Evolutionary conservation across 2,329 filamentous ascomycete species (phyloP), one percentile per base, ranked within the genome.

Genomic region (Botryosphaeria dothidea): DNA sequence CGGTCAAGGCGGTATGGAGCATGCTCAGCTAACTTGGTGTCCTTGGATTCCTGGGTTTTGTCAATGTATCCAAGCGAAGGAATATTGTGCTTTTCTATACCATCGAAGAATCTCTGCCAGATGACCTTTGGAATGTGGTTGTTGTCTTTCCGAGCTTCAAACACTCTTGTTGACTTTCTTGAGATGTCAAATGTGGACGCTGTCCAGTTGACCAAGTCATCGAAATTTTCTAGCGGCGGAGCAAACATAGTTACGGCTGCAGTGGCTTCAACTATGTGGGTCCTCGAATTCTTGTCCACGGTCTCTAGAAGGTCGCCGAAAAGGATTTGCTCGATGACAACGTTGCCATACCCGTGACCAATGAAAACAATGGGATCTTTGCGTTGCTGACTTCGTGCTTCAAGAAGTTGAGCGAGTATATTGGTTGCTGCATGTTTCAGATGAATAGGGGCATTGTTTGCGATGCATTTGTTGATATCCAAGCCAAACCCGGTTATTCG

Each of bases 271-370:
- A 60, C n/a, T 13, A 60, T 2, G 2, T n/a, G 25, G 7, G 23
- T 17, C 13, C 41, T 60, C 3, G 25, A 23, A 1, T 7, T 6
- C 7, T 60, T 27, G 34, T 46, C 56, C 1, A 11, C n/a, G 2
- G 56, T 60, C 0, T 34, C 17, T 9, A 23, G 6, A 34, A 56
- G n/a, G 25, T 48, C 51, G 19, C 45, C 38, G 25, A 64, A 45
- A 4, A 64, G 43, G 2, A 57, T 17, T 4, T 64, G 15, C 27
- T 64, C 25, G 9, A 64, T 34, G 6, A 64, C 27, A 8, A 64
- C 45, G 29, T 25, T 56, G 19, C 49, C 62, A 19, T 58, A 64
- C 7, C 36, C 62, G 25, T 64, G 62, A 3, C 49, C 62, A 8
- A 64, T 56, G 31, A 64, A 64, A 2, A 64, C 49, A 21, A 64